These are phyloP conservation scores for Ceratonia siliqua DNA, from an alignment of 306 rosid genomes.

Conservation along the genomic window DNA sequence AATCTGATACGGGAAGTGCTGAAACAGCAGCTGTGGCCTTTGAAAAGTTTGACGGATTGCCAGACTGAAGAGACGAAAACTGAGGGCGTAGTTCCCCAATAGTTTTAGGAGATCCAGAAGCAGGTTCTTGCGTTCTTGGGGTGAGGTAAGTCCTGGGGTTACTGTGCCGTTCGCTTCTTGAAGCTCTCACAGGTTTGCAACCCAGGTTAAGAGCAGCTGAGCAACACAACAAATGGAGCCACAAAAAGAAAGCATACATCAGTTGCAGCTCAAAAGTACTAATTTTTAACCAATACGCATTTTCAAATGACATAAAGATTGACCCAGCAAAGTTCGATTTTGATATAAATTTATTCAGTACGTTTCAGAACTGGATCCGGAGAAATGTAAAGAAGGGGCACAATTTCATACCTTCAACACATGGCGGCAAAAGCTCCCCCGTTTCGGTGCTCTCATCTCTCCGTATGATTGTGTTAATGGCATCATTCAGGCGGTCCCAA, in stretches of 20 bases:
- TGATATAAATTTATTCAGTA: constrained; percentile 24
- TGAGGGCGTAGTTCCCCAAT: constrained; percentile 50
- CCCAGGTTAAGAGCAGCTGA: constrained; percentile 99
- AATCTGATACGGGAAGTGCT: constrained; percentile 49
- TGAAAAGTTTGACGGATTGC: constrained; percentile 52
- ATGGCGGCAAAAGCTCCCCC: constrained; percentile 92
- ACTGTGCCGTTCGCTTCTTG: constrained; percentile 92
- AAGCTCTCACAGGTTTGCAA: constrained; percentile 85
- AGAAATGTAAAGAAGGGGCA: constrained; percentile 13
- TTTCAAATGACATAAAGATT: constrained; percentile 4
- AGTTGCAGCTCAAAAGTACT: constrained; percentile 35
- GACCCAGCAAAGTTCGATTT: constrained; percentile 32
- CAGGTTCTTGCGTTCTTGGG: constrained; percentile 65
- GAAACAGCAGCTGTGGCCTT: constrained; percentile 43
- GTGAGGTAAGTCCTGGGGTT: constrained; percentile 87
- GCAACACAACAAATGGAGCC: constrained; percentile 33
- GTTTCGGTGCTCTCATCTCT: constrained; percentile 87
- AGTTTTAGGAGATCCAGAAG: constrained; percentile 51
- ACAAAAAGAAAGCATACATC: constrained; percentile 40
- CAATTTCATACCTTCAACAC: constrained; percentile 85
- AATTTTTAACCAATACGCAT: constrained; percentile 14
- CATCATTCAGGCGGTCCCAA: constrained; percentile 95
- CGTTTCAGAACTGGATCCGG: constrained; percentile 34
- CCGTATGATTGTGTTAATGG: constrained; percentile 90
- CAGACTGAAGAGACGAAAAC: constrained; percentile 38